Evolutionary conservation across 805 yeast genomes (phyloP).

Genomic region (Candida broadrunensis): DNA sequence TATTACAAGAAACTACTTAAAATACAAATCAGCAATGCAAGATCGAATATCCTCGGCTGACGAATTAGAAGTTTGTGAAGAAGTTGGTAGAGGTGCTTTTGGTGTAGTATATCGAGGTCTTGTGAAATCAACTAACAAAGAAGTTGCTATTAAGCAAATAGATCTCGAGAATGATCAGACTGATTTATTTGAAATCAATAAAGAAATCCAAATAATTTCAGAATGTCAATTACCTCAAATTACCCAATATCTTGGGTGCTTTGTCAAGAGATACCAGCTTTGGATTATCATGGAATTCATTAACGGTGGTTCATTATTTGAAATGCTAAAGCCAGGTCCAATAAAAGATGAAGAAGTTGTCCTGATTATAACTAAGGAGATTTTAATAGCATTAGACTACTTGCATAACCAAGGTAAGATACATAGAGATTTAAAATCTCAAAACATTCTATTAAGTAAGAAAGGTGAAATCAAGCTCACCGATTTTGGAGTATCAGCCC

Average conservation of each 20-base stretch:
- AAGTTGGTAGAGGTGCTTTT: slow-evolving; percentile 76
- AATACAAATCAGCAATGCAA: not conserved
- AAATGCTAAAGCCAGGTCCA: slow-evolving; percentile 57
- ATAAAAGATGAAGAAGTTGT: slow-evolving; percentile 51
- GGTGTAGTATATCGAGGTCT: slow-evolving; percentile 71
- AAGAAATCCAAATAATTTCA: slow-evolving; percentile 66
- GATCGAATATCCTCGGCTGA: slow-evolving; percentile 27
- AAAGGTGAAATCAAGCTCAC: slow-evolving; percentile 41
- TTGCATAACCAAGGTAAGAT: slow-evolving; percentile 73
- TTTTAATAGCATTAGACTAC: slow-evolving; percentile 60
- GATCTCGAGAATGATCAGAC: slow-evolving; percentile 65
- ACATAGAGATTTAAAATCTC: slow-evolving; percentile 52
- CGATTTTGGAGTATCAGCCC: slow-evolving; percentile 46
- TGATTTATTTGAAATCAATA: slow-evolving; percentile 69
- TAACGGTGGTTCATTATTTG: slow-evolving; percentile 76
- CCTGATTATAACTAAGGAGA: slow-evolving; percentile 51
- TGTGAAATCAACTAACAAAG: slow-evolving; percentile 39
- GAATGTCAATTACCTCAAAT: slow-evolving; percentile 63
- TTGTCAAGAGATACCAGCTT: slow-evolving; percentile 63
- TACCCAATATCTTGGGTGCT: slow-evolving; percentile 69
- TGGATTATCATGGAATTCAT: slow-evolving; percentile 82
- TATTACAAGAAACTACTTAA: no score
- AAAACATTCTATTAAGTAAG: slow-evolving; percentile 35
- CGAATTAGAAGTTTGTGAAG: slow-evolving; percentile 42
- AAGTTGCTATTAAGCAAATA: slow-evolving; percentile 63